phyloP scores from a whole-genome alignment of 805 yeast species.

The Cyberlindnera mississippiensis region DNA sequence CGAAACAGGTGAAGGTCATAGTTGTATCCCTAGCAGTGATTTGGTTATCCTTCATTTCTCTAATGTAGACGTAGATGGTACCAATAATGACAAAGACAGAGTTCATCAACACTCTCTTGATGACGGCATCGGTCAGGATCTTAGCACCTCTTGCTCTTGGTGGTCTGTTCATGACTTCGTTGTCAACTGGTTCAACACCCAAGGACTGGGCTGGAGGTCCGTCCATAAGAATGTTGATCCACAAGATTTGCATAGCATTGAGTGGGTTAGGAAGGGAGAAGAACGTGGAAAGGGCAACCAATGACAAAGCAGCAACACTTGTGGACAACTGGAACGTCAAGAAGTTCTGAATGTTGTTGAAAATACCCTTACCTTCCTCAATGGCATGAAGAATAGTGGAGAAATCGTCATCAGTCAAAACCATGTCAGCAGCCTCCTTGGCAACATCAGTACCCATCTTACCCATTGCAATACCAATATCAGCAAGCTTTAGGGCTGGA shows the following conservation, averaged over 20 bases:
- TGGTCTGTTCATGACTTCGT: slow-evolving; percentile 93
- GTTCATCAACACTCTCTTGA: slow-evolving; percentile 70
- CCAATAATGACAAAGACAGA: slow-evolving; percentile 79
- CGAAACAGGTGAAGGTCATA: slow-evolving; percentile 98
- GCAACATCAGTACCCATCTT: slow-evolving; percentile 97
- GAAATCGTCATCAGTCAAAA: slow-evolving; percentile 93
- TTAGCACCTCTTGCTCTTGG: slow-evolving; percentile 87
- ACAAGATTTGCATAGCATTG: slow-evolving; percentile 96
- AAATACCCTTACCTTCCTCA: slow-evolving; percentile 97
- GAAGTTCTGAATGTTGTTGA: slow-evolving; percentile 91
- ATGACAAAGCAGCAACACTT: slow-evolving; percentile 87
- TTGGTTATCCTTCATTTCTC: slow-evolving; percentile 79
- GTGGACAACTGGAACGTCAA: slow-evolving; percentile 94
- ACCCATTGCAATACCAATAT: slow-evolving; percentile 94
- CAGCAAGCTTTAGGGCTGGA: slow-evolving; percentile 95
- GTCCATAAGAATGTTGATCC: slow-evolving; percentile 98
- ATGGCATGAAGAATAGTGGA: slow-evolving; percentile 90
- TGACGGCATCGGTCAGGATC: slow-evolving; percentile 66
- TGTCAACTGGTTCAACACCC: slow-evolving; percentile 97
- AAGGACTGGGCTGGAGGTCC: slow-evolving; percentile 98
- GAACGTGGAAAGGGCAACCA: slow-evolving; percentile 83
- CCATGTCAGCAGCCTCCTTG: slow-evolving; percentile 98
- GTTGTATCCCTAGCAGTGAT: slow-evolving; percentile 96
- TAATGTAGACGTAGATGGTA: slow-evolving; percentile 79
- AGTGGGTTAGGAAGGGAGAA: slow-evolving; percentile 89